A percentile compares a stretch with the other conserved stretches of the same genome.
Evolutionary conservation across 2,329 filamentous ascomycete species (phyloP).

Genomic region (Ceratocystis smalleyi): DNA sequence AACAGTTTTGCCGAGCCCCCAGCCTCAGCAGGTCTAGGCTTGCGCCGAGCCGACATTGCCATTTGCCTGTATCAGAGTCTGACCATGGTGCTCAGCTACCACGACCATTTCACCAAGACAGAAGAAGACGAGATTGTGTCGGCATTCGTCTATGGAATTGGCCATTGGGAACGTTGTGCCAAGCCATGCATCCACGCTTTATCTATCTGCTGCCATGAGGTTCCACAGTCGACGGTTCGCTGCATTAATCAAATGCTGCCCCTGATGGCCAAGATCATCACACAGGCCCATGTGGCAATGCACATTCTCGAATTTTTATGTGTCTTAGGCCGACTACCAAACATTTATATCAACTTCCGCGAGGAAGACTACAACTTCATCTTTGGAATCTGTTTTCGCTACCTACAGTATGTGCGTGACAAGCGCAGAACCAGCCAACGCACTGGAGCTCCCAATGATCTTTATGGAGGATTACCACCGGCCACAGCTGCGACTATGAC

Average conservation of each 20-base stretch:
- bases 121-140: constrained; percentile 84
- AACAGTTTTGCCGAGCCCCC: constrained; percentile 73
- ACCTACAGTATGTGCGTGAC: constrained; percentile 75
- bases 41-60: constrained; percentile 76
- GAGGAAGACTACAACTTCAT: constrained; percentile 87
- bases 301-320: constrained; percentile 95
- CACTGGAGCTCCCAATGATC: constrained; percentile 22
- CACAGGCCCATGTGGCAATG: constrained; percentile 76
- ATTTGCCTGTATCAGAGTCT: constrained; percentile 77
- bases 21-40: constrained; percentile 41
- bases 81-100: constrained; percentile 80
- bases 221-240: constrained; percentile 75
- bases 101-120: constrained; percentile 64
- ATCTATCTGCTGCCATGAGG: constrained; percentile 86
- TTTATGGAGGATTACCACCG: neutral
- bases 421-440: constrained; percentile 35
- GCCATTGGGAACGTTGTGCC: constrained; percentile 69
- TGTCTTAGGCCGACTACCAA: constrained; percentile 66
- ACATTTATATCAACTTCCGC: constrained; percentile 74
- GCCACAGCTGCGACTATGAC: constrained; percentile 16
- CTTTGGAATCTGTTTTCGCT: constrained; percentile 88
- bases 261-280: constrained; percentile 92
- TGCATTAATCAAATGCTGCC: constrained; percentile 72
- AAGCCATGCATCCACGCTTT: constrained; percentile 90
- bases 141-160: constrained; percentile 72